Evolutionary conservation across 768 basidiomycete genomes (phyloP).

Genomic region (Chalciporus chontae): DNA sequence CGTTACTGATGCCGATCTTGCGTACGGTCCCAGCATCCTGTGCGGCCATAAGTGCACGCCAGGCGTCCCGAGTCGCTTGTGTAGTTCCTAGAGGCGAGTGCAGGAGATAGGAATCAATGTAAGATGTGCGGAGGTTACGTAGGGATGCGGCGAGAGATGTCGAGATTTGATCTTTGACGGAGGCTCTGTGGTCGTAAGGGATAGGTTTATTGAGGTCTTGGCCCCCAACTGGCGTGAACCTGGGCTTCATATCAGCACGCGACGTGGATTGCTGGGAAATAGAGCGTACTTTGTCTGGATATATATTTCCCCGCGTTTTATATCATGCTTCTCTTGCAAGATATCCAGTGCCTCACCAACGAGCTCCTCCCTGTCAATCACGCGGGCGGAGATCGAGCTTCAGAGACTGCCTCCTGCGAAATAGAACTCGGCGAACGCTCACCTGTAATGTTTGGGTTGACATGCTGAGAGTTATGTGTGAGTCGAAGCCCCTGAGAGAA

Average conservation of each 20-base stretch:
- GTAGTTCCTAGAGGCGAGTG: constrained; percentile 68
- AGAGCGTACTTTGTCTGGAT: constrained; percentile 71
- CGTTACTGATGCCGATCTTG: constrained; percentile 74
- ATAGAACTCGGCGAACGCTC: constrained; percentile 1
- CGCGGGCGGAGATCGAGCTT: background rate
- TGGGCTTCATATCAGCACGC: constrained; percentile 24
- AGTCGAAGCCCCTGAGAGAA: constrained; percentile 13
- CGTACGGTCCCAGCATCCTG: constrained; percentile 64
- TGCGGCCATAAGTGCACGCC: constrained; percentile 55
- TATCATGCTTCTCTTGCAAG: constrained; percentile 52
- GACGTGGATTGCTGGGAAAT: background rate
- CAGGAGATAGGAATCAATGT: constrained; percentile 75
- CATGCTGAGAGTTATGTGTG: constrained; percentile 40
- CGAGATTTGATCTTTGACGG: constrained; percentile 56
- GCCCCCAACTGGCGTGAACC: constrained; percentile 71
- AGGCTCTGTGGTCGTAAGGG: constrained; percentile 60
- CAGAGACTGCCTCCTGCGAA: background rate
- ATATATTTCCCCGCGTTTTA: constrained; percentile 68
- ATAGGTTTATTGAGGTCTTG: constrained; percentile 69
- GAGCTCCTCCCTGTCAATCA: constrained; percentile 61
- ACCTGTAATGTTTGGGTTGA: constrained; percentile 74
- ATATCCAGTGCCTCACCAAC: constrained; percentile 70
- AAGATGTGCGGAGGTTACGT: constrained; percentile 63
- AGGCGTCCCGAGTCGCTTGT: constrained; percentile 64
- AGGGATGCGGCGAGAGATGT: constrained; percentile 64